Conservation (phyloP, 2,329 filamentous ascomycete species). For the Phoma sp. region DNA sequence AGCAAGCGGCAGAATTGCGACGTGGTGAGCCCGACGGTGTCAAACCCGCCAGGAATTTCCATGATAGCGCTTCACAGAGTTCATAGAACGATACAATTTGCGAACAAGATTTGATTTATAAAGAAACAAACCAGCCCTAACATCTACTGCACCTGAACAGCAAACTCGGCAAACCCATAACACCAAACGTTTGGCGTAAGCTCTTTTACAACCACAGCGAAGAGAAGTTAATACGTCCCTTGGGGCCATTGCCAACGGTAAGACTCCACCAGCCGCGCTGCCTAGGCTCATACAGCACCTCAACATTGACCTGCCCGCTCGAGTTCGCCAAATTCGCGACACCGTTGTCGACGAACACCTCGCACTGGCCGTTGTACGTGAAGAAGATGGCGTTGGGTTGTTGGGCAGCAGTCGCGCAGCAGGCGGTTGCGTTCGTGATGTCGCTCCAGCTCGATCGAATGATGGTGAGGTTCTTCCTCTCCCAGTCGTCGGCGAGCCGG, state of each 20-base stretch:
- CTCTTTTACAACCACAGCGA: constrained; percentile 8
- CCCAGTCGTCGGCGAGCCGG: constrained; percentile 9
- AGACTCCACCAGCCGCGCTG: constrained; percentile 9
- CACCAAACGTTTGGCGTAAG: too few relatives aligned
- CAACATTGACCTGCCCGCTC: constrained; percentile 6
- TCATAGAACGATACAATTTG: too few relatives aligned
- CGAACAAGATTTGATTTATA: too few relatives aligned
- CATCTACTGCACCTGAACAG: too few relatives aligned
- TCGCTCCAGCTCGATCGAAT: constrained; percentile 11
- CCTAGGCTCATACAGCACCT: constrained; percentile 12
- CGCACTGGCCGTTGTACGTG: constrained; percentile 12
- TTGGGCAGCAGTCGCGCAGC: constrained; percentile 4
- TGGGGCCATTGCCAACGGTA: constrained; percentile 6
- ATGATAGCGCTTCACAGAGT: too few relatives aligned
- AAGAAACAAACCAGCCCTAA: too few relatives aligned
- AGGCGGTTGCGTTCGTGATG: constrained; percentile 6
- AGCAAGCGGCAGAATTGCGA: too few relatives aligned
- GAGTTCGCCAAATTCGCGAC: not conserved
- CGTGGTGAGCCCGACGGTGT: too few relatives aligned
- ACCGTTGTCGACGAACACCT: constrained; percentile 3
- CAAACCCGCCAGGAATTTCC: too few relatives aligned
- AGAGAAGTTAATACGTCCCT: constrained; percentile 12
- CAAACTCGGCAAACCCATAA: too few relatives aligned
- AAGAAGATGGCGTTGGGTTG: constrained; percentile 9
- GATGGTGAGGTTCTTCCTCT: constrained; percentile 14